These are phyloP conservation scores for Epichloe uncinata DNA, from an alignment of 2,329 filamentous ascomycete genomes.

Conservation along the genomic window DNA sequence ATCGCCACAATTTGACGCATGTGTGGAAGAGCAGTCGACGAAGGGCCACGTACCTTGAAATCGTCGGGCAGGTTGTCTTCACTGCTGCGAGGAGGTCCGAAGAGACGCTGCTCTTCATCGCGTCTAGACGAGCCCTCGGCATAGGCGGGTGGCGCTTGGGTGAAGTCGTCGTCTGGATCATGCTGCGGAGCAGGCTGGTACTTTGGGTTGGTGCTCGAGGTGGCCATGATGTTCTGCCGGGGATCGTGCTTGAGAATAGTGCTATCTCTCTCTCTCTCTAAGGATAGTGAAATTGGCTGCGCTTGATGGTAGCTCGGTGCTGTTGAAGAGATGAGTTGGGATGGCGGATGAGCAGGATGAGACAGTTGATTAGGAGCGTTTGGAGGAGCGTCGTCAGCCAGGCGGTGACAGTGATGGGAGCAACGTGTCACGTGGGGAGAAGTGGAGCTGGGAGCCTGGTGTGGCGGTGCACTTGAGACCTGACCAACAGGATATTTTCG, in stretches of 20 bases:
- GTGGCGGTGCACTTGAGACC: background rate
- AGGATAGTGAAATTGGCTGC: background rate
- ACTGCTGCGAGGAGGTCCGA: slow-evolving; percentile 59
- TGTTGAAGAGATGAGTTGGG: background rate
- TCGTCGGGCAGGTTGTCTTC: slow-evolving; percentile 92
- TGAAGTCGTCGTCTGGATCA: slow-evolving; percentile 66
- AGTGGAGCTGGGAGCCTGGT: background rate
- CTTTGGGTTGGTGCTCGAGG: slow-evolving; percentile 46
- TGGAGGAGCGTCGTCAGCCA: background rate
- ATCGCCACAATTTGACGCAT: background rate
- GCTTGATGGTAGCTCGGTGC: background rate
- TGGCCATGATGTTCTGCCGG: slow-evolving; percentile 41
- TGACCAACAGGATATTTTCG: no score
- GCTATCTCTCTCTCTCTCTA: background rate
- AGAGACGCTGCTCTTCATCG: slow-evolving; percentile 43
- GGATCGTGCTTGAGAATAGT: background rate
- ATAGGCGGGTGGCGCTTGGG: slow-evolving; percentile 76
- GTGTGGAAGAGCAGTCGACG: background rate
- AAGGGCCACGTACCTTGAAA: slow-evolving; percentile 57
- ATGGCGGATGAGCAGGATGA: background rate
- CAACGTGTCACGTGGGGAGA: background rate
- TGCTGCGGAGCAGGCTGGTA: slow-evolving; percentile 74
- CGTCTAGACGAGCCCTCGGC: slow-evolving; percentile 38
- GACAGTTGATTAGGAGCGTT: background rate
- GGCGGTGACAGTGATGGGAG: background rate